These are phyloP conservation scores for Aegilops speltoides DNA, from an alignment of 176 grass and related monocot species.

Conservation along the genomic window DNA sequence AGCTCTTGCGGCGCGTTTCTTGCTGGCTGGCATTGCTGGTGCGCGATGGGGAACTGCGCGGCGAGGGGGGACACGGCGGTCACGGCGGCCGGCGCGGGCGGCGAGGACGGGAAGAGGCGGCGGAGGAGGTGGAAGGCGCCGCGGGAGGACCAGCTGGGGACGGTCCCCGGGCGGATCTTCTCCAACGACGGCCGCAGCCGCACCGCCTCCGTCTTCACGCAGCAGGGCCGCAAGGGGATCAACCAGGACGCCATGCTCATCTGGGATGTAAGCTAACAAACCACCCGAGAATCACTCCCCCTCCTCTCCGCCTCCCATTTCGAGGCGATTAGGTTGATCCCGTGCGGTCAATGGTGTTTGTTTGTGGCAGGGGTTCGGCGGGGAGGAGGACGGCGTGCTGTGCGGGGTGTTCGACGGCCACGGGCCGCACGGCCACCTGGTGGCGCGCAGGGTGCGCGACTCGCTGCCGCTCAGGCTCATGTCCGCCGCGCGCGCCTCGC, in stretches of 20 bases:
- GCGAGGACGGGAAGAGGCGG: constrained; percentile 21
- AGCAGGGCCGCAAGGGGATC: constrained; percentile 96
- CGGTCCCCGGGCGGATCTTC: constrained; percentile 82
- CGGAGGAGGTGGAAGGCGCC: constrained; percentile 59
- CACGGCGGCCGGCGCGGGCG: not conserved
- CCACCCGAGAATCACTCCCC: not conserved
- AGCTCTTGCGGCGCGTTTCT: not conserved
- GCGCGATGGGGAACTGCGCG: constrained; percentile 65
- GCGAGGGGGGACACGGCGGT: constrained; percentile 36
- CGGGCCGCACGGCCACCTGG: constrained; percentile 85
- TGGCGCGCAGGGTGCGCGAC: constrained; percentile 83
- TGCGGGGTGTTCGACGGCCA: constrained; percentile 99
- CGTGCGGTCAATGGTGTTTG: not conserved
- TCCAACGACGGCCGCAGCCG: constrained; percentile 84
- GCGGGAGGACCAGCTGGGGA: constrained; percentile 68
- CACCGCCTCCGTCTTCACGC: constrained; percentile 70
- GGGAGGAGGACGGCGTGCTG: constrained; percentile 62
- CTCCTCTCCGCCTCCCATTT: not conserved
- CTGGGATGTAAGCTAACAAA: constrained; percentile 73
- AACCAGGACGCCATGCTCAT: constrained; percentile 99
- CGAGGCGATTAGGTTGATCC: not conserved
- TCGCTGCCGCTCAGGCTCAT: constrained; percentile 80
- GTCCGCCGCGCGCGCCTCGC: constrained; percentile 40
- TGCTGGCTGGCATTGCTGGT: constrained; percentile 16
- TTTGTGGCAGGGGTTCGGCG: constrained; percentile 54